Base-by-base conservation (phyloP, 2,329 filamentous ascomycete genomes). In the Cladophialophora bantiana region DNA sequence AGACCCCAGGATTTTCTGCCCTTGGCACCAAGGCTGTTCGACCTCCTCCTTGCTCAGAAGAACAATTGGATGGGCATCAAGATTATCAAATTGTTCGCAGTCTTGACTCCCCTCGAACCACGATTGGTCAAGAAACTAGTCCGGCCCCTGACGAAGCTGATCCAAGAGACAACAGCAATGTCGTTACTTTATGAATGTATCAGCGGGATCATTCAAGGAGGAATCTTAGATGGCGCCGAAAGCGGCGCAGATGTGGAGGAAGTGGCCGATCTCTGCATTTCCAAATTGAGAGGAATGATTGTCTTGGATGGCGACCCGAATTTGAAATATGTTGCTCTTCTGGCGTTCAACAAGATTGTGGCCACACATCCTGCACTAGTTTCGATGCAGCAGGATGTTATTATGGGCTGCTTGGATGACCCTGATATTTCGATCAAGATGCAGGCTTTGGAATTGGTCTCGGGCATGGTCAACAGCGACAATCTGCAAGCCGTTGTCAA, bases 11-110 rank as follows among this genome's bases (percentile, higher is more conserved):
- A 99, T 78, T 98, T 98, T 73, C 83, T 99, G 35, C 92, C 95
- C 13, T 83, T 99, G 35, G 95, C 95, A 0, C 95, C 95, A 7
- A 86, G 95, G 66, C 80, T 99, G 32, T 99, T 98, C 74, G 94
- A 97, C 76, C 84, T 99, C 18, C 83, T 99, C 32, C 94, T 97
- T 12, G 91, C 96, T 68, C 90, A 93, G 64, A 91, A 91, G 42
- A 98, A 99, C 79, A 99, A 99, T 79, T 99, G 95, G 95, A 98
- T 99, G 94, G 94, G 94, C 66, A 99, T 99, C 77, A 99, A 99
- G 78, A 88, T 99, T 69, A 98, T 99, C 78, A 99, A 99, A 80
- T 85, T 99, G 91, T 99, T 99, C 84, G 94, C 95, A 52, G 96
- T 93, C 1, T 82, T 99, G 68, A 98, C 94, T 2, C 95, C 95